Percentiles rank a stretch among this genome's conserved stretches.
phyloP scores from a whole-genome alignment of 2,329 filamentous ascomycete species.

The Monilinia aucupariae region DNA sequence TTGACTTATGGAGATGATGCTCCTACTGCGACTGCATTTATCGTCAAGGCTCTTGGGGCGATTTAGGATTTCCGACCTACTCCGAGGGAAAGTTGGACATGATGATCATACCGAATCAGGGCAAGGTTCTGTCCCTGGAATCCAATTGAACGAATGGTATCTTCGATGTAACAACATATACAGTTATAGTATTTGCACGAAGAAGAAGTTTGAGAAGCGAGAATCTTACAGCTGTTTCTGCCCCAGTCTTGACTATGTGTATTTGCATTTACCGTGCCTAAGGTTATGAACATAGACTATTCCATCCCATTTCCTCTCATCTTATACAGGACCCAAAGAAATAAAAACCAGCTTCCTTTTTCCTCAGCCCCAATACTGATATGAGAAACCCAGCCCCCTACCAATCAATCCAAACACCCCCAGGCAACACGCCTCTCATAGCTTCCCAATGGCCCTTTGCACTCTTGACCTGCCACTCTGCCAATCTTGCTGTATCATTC shows the following conservation, averaged over 20 bases:
- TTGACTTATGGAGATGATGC: slow-evolving; percentile 39
- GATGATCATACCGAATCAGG: neutral
- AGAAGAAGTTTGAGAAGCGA: neutral
- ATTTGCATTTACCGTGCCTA: neutral
- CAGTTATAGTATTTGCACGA: neutral
- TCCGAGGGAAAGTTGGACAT: no score
- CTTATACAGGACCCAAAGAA: neutral
- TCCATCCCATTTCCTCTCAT: neutral
- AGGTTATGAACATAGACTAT: neutral
- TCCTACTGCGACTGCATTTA: slow-evolving; percentile 37
- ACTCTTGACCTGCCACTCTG: slow-evolving; percentile 66
- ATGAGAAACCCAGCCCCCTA: slow-evolving; percentile 38
- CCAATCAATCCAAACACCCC: slow-evolving; percentile 81
- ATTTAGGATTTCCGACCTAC: neutral
- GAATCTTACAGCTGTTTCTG: neutral
- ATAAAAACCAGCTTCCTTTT: neutral
- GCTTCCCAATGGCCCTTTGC: slow-evolving; percentile 85
- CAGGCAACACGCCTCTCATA: slow-evolving; percentile 80
- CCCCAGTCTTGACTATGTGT: no score
- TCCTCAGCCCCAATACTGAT: neutral
- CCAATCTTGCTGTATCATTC: slow-evolving; percentile 62
- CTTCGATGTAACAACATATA: neutral
- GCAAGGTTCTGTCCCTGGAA: neutral
- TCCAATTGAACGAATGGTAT: neutral
- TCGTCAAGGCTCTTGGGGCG: slow-evolving; percentile 15